Evolutionary conservation across 2,329 filamentous ascomycete species (phyloP), one percentile per base, ranked within the genome.

Genomic region (Microdochium paspali): DNA sequence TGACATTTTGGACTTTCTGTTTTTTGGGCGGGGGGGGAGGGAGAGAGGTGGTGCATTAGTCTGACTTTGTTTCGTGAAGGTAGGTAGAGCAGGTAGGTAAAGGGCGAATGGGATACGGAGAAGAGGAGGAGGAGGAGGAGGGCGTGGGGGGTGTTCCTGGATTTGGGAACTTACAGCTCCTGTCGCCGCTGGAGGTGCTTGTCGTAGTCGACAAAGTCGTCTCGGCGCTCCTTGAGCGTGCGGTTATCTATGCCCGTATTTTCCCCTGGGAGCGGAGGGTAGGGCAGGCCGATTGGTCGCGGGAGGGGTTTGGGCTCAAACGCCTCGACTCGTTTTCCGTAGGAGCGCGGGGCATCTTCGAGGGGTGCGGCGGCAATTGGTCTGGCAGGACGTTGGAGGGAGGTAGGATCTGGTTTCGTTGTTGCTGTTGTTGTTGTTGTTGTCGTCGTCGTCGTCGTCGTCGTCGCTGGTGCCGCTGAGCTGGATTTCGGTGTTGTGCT

Each of bases 151-250:
- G n/a, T n/a, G n/a, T n/a, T n/a, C n/a, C n/a, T n/a, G n/a, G n/a
- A n/a, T n/a, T n/a, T n/a, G n/a, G n/a, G n/a, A 23, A 50, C 73
- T 54, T 74, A 90, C 85, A 97, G 72, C 61, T 88, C 75, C 56
- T 87, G 77, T 53, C 91, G 80, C 54, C 83, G 79, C 53, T 79
- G 74, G 7, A 96, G 67, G 62, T 97, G 90, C 65, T 88, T 90
- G 49, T 93, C 84, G 60, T 87, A 90, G 66, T 93, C 74, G 53
- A 87, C 81, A 61, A 95, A 89, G 61, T 95, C 90, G 53, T 87
- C 81, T 35, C 83, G 77, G 45, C 81, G 79, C 66, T 95, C 74
- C 51, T 72, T 72, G 52, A 86, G 64, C 1, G 82, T 75, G 35
- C 90, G 81, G 18, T 56, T 60, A 58, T 94, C 87, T 51, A 86